Base-by-base conservation (phyloP, 108 stramenopile genomes). In the Nitzschia putrida region DNA sequence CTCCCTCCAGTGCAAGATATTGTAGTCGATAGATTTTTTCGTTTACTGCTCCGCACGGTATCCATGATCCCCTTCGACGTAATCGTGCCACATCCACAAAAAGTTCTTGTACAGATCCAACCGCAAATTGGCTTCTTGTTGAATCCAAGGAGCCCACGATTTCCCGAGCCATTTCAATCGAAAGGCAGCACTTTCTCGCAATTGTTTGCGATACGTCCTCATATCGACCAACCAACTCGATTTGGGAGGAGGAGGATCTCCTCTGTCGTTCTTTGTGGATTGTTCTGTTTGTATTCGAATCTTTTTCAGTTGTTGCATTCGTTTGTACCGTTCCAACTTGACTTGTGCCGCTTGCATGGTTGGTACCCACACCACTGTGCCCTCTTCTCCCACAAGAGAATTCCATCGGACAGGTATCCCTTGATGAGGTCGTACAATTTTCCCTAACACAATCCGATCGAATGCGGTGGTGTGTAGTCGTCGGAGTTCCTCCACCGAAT, bases 41-140 rank as follows among this genome's bases (percentile, higher is more conserved):
- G 4, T 34, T 34, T 4, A 34, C 29, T 34, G 29, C 4, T 34
- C 3, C 29, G 3, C 29, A 3, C 4, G 29, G 29, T 34, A 34
- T 3, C 29, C 29, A 34, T 34, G 3, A 34, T 34, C 29, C 13
- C 80, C 84, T 7, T 89, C 89, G 41, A 90, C 77, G 12, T 89
- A 89, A 45, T 88, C 79, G 72, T 88, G 71, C 54, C 90, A 49
- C 44, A 69, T 75, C 71, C 76, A 82, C 43, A 93, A 76, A 88
- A 89, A 93, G 34, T 79, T 65, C 61, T 93, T 91, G 74, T 93
- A 93, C 60, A 91, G 73, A 59, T 89, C 68, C 53, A 83, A 73
- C 57, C 92, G 67, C 92, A 89, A 93, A 23, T 84, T 73, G 65
- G 86, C 85, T 75, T 93, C 92, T 64, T 90, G 83, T 60, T 83